Conservation (phyloP, 345 rosid genomes). For the Populus ilicifolia region DNA sequence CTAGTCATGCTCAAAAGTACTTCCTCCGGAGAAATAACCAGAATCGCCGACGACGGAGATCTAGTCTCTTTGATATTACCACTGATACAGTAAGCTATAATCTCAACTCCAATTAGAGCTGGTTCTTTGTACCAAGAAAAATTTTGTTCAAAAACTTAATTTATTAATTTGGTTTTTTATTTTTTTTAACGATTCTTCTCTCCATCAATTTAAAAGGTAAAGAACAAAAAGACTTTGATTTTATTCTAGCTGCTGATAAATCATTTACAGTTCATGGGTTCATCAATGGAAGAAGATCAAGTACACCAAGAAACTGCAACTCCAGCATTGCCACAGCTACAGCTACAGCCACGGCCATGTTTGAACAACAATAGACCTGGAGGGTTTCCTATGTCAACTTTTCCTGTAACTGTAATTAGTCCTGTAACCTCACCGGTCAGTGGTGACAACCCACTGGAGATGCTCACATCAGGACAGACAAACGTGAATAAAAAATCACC, state of each 20-base stretch:
- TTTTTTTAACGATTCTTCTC: too few species aligned
- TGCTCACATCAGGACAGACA: slow-evolving; percentile 26
- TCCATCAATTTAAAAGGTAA: not conserved
- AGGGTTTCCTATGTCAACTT: slow-evolving; percentile 29
- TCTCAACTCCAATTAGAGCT: not conserved
- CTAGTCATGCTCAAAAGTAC: slow-evolving; percentile 82
- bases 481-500: slow-evolving; percentile 7
- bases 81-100: slow-evolving; percentile 39
- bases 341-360: slow-evolving; percentile 8
- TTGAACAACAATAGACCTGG: slow-evolving; percentile 13
- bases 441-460: slow-evolving; percentile 28
- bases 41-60: slow-evolving; percentile 66
- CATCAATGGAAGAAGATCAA: slow-evolving; percentile 43
- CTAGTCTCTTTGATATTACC: slow-evolving; percentile 74
- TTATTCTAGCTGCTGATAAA: not conserved
- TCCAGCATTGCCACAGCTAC: not conserved
- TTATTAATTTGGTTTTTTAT: too few species aligned
- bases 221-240: not conserved
- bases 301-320: slow-evolving; percentile 19
- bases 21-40: slow-evolving; percentile 63
- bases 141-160: too few species aligned
- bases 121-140: not conserved
- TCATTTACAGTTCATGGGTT: slow-evolving; percentile 29
- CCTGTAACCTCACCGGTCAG: slow-evolving; percentile 16
- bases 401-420: slow-evolving; percentile 17